phyloP scores from a whole-genome alignment of 331 rosid genomes.

The Acacia pycnantha region DNA sequence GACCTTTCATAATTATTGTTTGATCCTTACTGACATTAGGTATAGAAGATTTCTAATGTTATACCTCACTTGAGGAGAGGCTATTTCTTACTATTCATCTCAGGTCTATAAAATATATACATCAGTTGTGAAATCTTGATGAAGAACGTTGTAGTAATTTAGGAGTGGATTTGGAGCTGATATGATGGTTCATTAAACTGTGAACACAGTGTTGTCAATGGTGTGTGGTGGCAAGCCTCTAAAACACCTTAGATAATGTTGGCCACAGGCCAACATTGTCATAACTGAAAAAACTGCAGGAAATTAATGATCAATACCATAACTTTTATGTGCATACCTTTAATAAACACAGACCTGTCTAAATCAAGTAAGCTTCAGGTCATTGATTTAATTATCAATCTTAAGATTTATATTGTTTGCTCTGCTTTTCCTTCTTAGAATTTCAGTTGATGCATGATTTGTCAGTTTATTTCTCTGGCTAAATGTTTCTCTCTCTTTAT shows the following conservation, averaged over 20 bases:
- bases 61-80: neutral
- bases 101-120: neutral
- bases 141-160: neutral
- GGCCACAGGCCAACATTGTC: neutral
- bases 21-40: neutral
- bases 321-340: neutral
- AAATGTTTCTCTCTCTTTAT: slow-evolving; percentile 1
- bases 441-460: neutral
- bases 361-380: neutral
- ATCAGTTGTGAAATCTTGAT: neutral
- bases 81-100: neutral
- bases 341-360: too few species aligned
- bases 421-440: neutral
- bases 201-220: neutral
- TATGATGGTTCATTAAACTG: neutral
- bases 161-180: neutral
- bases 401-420: neutral
- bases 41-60: neutral
- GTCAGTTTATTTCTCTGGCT: neutral
- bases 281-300: neutral
- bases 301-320: neutral
- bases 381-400: neutral
- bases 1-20: neutral
- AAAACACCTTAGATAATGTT: too few species aligned
- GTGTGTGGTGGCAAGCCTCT: neutral